phyloP scores from a whole-genome alignment of 2,329 filamentous ascomycete genomes.

The Aureobasidium subglaciale region DNA sequence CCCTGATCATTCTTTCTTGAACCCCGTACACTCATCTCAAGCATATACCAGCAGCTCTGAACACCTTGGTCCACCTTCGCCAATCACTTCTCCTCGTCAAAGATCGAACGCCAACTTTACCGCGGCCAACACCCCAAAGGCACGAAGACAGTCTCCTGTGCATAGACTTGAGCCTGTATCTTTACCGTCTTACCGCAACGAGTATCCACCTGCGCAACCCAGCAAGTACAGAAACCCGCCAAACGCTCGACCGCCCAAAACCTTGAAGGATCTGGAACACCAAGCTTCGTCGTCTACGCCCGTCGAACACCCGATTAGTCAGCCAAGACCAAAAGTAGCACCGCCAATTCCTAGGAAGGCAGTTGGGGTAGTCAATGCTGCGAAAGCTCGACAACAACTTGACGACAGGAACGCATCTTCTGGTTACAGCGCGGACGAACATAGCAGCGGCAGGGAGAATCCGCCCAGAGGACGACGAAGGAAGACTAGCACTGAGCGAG shows the following conservation, averaged over 20 bases:
- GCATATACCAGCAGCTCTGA: slow-evolving; percentile 9
- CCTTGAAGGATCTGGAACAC: slow-evolving; percentile 7
- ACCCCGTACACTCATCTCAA: slow-evolving; percentile 16
- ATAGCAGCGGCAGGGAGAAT: slow-evolving; percentile 14
- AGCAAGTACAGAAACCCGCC: slow-evolving; percentile 26
- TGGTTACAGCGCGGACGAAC: slow-evolving; percentile 16
- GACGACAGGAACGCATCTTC: slow-evolving; percentile 21
- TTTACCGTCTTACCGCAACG: slow-evolving; percentile 41
- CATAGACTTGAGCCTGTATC: slow-evolving; percentile 12
- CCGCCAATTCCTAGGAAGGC: slow-evolving; percentile 30
- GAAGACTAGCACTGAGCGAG: slow-evolving; percentile 22
- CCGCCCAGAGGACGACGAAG: slow-evolving; percentile 33
- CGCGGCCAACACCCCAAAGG: slow-evolving; percentile 7
- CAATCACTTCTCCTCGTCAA: slow-evolving; percentile 7
- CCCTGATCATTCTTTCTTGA: slow-evolving; percentile 25
- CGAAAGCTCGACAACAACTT: slow-evolving; percentile 26
- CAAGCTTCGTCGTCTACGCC: slow-evolving; percentile 10
- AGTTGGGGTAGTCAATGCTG: slow-evolving; percentile 29
- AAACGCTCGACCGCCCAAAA: slow-evolving; percentile 20
- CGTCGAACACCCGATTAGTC: background rate
- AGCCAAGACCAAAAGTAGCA: slow-evolving; percentile 10
- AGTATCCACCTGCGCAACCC: slow-evolving; percentile 38
- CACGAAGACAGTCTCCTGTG: slow-evolving; percentile 15
- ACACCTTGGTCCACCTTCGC: slow-evolving; percentile 12
- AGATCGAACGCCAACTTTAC: background rate